Percentiles rank a stretch among this genome's conserved stretches.
phyloP scores from a whole-genome alignment of 169 alveolate species.

The Pseudocohnilembus persalinus region DNA sequence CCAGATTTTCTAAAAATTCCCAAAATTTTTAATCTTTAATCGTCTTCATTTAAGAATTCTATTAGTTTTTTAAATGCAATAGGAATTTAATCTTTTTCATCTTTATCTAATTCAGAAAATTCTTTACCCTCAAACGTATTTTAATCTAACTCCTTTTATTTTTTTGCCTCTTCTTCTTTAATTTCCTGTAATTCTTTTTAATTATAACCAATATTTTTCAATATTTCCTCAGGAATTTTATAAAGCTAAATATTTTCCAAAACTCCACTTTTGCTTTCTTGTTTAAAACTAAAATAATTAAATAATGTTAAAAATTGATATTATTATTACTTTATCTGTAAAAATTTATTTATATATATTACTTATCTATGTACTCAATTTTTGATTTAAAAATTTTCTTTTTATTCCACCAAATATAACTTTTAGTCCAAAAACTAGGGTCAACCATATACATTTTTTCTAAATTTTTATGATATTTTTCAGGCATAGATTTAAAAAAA shows the following conservation, averaged over 20 bases:
- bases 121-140: not conserved
- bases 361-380: not conserved
- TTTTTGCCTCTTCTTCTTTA: not conserved
- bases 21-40: not conserved
- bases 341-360: too few relatives aligned
- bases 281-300: not conserved
- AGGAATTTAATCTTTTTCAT: not conserved
- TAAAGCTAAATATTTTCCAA: not conserved
- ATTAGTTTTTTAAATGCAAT: too few relatives aligned
- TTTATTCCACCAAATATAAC: not conserved
- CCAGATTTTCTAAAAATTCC: not conserved
- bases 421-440: not conserved
- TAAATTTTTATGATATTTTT: too few relatives aligned
- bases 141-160: not conserved
- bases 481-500: not conserved
- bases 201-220: too few relatives aligned
- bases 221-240: not conserved
- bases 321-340: too few relatives aligned
- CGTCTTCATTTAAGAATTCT: not conserved
- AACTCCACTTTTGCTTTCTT: not conserved
- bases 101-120: not conserved
- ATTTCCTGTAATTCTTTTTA: not conserved
- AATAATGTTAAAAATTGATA: too few relatives aligned
- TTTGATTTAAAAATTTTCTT: not conserved
- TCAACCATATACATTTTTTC: not conserved